Conservation (phyloP, 1,139 yeast species). For the Saccharomycopsis hybrid region DNA sequence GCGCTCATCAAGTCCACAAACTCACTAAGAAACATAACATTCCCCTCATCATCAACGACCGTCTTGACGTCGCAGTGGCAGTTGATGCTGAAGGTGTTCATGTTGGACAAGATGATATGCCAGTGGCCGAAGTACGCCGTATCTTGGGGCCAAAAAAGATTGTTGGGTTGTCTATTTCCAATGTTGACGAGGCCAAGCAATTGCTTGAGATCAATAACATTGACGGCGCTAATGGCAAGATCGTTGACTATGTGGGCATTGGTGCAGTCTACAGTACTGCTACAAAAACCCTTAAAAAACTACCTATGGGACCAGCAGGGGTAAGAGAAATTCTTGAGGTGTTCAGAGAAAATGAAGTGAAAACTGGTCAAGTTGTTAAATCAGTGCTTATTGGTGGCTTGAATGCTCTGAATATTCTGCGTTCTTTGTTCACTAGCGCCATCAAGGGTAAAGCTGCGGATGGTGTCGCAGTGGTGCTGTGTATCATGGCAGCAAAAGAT, state of each 20-base stretch:
- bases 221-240: conserved; percentile 52
- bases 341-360: conserved; percentile 34
- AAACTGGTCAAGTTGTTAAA: conserved; percentile 30
- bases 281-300: conserved; percentile 54
- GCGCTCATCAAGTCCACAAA: conserved; percentile 56
- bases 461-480: conserved; percentile 84
- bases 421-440: conserved; percentile 47
- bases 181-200: neutral
- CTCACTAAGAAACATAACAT: conserved; percentile 54
- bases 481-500: conserved; percentile 65
- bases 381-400: conserved; percentile 88
- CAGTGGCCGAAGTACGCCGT: conserved; percentile 50
- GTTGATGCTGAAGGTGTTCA: conserved; percentile 90
- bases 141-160: conserved; percentile 69
- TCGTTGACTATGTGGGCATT: conserved; percentile 77
- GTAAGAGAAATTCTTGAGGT: conserved; percentile 47
- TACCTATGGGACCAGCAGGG: conserved; percentile 64
- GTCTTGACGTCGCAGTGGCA: conserved; percentile 87
- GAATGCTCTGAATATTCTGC: conserved; percentile 54
- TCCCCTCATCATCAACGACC: conserved; percentile 81
- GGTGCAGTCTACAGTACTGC: conserved; percentile 75
- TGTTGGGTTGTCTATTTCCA: conserved; percentile 64
- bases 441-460: conserved; percentile 47
- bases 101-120: conserved; percentile 91
- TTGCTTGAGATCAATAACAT: conserved; percentile 41